Evolutionary conservation across 139 green algal species (phyloP), one percentile per base, ranked within the genome.

Genomic region (Dunaliella primolecta): DNA sequence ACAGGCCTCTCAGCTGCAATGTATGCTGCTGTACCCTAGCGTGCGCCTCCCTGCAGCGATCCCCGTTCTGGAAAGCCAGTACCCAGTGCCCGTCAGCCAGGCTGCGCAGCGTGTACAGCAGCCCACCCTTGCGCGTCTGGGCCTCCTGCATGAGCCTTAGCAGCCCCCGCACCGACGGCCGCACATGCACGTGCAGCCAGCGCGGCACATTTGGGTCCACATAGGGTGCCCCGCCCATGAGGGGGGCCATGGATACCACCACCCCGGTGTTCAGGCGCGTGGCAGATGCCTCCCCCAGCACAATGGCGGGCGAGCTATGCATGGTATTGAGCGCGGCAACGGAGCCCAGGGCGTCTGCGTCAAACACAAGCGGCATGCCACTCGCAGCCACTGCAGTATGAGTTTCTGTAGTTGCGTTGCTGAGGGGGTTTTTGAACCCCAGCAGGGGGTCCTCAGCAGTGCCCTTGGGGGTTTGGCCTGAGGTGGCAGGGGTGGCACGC

Each of bases 71-170:
- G 87, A 97, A 97, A 0, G 94, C 89, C 64, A 98, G 91, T 82
- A 97, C 93, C 95, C 95, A 98, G 88, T 96, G 94, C 0, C 95
- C 95, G 80, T 96, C 93, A 36, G 92, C 89, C n/a, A 97, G 90
- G 81, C 93, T 91, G 1, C 87, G 84, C 84, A 92, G 84, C 0
- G 87, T 86, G 33, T 33, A 80, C 11, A 94, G 75, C 55, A 94
- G 81, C 1, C 89, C 91, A 46, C 91, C 89, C 76, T 89, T 89
- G 37, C 86, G 87, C 1, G 32, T 64, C 2, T 72, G 37, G 15
- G 82, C 85, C 31, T 83, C 75, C 72, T 82, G 84, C 82, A 89
- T 36, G n/a, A 91, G 83, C 33, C 89, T 86, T 71, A 93, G 84
- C 72, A 97, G 89, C 30, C 93, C 93, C 0, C 91, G 90, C 56